Evolutionary conservation across 306 rosid genomes (phyloP), one percentile per base, ranked within the genome.

Genomic region (Senna siamea): DNA sequence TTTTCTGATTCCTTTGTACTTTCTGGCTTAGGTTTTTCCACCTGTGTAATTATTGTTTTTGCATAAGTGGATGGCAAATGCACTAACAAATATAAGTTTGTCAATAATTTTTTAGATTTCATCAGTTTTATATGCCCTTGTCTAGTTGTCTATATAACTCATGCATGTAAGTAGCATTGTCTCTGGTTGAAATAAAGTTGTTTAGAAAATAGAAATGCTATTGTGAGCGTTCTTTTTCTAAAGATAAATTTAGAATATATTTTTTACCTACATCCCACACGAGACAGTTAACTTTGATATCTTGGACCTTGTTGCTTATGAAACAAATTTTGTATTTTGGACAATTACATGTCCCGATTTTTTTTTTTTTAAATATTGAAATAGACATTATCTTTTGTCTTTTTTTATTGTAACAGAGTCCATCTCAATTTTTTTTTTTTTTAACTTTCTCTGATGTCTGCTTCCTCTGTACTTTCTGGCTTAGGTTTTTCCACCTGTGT

Each of bases 381-480:
- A n/a, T n/a, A n/a, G n/a, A n/a, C n/a, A n/a, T n/a, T n/a, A n/a
- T n/a, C n/a, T n/a, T n/a, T n/a, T n/a, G n/a, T n/a, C n/a, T n/a
- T n/a, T n/a, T n/a, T n/a, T n/a, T n/a, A n/a, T n/a, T n/a, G n/a
- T n/a, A n/a, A n/a, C n/a, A n/a, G n/a, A n/a, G n/a, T n/a, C 57
- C 40, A 53, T 75, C 9, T 66, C n/a, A 65, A 75, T 51, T 26
- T 26, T n/a, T n/a, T n/a, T n/a, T n/a, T n/a, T 9, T 78, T 22
- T 35, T 30, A 43, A 0, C 2, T 32, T 56, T 63, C 40, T 60
- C 40, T 38, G 26, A 18, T 50, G 37, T 55, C 19, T 26, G 22
- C 50, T 20, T 30, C 35, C 20, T 51, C 19, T 44, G 40, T 68
- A 57, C 20, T 57, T 58, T 46, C 15, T 57, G 2, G 1, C 40